Evolutionary conservation across 1,284 basidiomycete genomes (phyloP).

Genomic region (Fomitopsis betulina): DNA sequence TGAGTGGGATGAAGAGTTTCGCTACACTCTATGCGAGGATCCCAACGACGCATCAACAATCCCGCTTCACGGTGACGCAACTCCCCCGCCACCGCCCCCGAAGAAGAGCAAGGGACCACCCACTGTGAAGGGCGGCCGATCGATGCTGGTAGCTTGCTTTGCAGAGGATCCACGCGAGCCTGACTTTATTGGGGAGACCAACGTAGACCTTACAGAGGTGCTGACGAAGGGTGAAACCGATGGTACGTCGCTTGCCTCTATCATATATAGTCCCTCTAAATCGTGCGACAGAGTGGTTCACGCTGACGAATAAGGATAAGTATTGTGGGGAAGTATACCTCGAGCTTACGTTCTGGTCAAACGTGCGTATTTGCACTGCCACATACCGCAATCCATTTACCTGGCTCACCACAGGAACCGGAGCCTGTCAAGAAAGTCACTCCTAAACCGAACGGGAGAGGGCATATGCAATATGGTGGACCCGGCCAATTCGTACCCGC

Average conservation of each 20-base stretch:
- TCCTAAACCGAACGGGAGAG: constrained; percentile 39
- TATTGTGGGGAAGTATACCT: constrained; percentile 93
- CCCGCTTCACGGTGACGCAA: constrained; percentile 43
- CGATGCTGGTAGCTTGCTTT: constrained; percentile 83
- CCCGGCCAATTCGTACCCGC: constrained; percentile 69
- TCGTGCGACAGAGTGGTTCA: constrained; percentile 82
- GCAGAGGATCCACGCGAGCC: constrained; percentile 96
- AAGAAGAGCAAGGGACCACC: constrained; percentile 46
- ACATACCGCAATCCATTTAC: neutral
- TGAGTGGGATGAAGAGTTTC: constrained; percentile 97
- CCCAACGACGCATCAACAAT: constrained; percentile 58
- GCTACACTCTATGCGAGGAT: constrained; percentile 88
- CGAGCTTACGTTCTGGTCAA: constrained; percentile 94
- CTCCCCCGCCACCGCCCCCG: constrained; percentile 60
- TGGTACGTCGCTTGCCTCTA: constrained; percentile 48
- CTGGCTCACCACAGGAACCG: constrained; percentile 47
- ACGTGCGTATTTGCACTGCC: constrained; percentile 50
- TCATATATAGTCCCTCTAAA: neutral
- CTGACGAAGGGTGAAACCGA: constrained; percentile 95
- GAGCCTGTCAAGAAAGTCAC: constrained; percentile 63
- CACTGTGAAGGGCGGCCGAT: constrained; percentile 70
- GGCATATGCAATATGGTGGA: constrained; percentile 66
- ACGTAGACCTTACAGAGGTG: constrained; percentile 86
- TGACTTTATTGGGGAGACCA: constrained; percentile 90
- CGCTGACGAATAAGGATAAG: constrained; percentile 83